These are phyloP conservation scores for Monosporascus sp. DNA, from an alignment of 2,329 filamentous ascomycete species.

Conservation along the genomic window DNA sequence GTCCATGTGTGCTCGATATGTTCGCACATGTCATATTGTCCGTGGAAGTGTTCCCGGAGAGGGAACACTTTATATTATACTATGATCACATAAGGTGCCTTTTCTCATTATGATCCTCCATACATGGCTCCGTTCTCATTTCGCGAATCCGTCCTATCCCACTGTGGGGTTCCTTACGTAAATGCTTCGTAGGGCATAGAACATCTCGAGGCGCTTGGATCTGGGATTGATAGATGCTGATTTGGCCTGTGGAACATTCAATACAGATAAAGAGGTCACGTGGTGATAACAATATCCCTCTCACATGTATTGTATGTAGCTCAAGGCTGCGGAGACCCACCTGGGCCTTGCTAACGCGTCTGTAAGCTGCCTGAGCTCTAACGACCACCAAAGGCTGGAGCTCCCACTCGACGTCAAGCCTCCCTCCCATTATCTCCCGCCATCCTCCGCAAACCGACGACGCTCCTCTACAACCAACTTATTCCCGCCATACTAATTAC, in stretches of 20 bases:
- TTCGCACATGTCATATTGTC: too few relatives aligned
- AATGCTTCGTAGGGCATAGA: too few relatives aligned
- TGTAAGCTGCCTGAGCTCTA: conserved; percentile 8
- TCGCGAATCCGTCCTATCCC: too few relatives aligned
- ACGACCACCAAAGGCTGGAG: not conserved
- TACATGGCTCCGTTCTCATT: too few relatives aligned
- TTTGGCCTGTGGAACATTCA: not conserved
- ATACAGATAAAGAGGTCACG: not conserved
- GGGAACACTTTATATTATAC: too few relatives aligned
- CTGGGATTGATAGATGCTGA: too few relatives aligned
- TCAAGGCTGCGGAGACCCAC: not conserved
- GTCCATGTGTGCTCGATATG: too few relatives aligned
- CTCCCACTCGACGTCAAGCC: not conserved
- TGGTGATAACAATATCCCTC: not conserved
- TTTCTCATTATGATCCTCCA: too few relatives aligned
- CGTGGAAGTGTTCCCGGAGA: too few relatives aligned
- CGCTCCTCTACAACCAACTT: not conserved
- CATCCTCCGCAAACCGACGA: not conserved
- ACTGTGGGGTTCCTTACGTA: too few relatives aligned
- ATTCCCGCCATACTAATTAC: not conserved
- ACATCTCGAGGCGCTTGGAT: too few relatives aligned
- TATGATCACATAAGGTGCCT: too few relatives aligned
- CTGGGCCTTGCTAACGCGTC: conserved; percentile 3
- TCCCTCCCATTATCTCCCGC: not conserved
- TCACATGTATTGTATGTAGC: not conserved